Evolutionary conservation across 2,329 filamentous ascomycete species (phyloP).

Genomic region (Venturia nashicola): DNA sequence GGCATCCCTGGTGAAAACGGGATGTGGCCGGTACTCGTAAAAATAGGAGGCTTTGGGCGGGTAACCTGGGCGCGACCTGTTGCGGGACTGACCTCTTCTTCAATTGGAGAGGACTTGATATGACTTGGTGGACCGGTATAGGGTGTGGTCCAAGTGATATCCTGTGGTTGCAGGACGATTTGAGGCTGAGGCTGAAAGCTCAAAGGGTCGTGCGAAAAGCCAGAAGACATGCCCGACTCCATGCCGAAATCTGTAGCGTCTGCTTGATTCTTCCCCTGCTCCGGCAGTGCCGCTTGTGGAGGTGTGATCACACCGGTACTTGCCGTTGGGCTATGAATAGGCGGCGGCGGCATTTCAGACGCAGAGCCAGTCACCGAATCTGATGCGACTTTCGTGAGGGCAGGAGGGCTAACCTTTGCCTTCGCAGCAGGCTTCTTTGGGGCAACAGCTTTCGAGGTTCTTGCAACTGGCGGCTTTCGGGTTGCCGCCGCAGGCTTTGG

Average conservation of each 20-base stretch:
- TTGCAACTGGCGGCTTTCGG: constrained; percentile 18
- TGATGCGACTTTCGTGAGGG: not conserved
- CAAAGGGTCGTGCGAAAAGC: not conserved
- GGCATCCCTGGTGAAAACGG: constrained; percentile 4
- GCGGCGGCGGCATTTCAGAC: not conserved
- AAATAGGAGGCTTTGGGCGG: not conserved
- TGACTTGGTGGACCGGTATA: not conserved
- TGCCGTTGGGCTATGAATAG: not conserved
- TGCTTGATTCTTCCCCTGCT: not conserved
- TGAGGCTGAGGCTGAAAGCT: not conserved
- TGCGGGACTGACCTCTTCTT: not conserved
- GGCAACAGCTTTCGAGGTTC: constrained; percentile 20
- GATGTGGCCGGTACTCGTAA: constrained; percentile 7
- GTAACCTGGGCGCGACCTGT: not conserved
- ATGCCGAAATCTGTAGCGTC: not conserved
- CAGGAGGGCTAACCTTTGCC: not conserved
- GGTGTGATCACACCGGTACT: not conserved
- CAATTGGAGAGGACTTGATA: not conserved
- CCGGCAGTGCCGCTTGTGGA: not conserved
- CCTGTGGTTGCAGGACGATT: not conserved
- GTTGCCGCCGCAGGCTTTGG: constrained; percentile 28
- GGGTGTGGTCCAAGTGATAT: not conserved
- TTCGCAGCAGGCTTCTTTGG: constrained; percentile 11
- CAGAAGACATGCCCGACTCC: not conserved
- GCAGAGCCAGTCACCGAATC: not conserved